These are phyloP conservation scores for Lupinus albus DNA, from an alignment of 306 rosid genomes.

Conservation along the genomic window DNA sequence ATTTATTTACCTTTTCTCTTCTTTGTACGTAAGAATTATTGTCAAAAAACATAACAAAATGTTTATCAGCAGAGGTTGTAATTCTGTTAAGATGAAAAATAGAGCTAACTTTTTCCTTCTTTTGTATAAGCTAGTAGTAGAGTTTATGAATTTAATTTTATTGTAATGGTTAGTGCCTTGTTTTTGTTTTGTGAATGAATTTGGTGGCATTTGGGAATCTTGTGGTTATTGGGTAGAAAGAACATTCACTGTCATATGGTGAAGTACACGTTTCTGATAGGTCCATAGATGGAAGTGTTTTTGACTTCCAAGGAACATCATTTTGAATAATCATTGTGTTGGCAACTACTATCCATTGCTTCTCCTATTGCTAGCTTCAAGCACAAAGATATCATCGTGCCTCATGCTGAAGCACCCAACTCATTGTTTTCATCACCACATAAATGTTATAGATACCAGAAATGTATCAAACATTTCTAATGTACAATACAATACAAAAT, in stretches of 20 bases:
- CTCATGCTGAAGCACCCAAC: too few species aligned
- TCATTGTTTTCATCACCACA: background rate
- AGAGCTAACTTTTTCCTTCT: constrained; percentile 29
- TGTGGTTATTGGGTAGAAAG: constrained; percentile 30
- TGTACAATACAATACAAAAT: too few species aligned
- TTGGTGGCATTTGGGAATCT: constrained; percentile 34
- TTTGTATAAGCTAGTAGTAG: background rate
- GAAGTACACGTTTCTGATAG: constrained; percentile 46
- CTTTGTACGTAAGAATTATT: constrained; percentile 57
- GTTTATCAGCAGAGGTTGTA: constrained; percentile 26
- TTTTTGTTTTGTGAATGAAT: background rate
- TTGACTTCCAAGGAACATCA: constrained; percentile 45
- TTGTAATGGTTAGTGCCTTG: constrained; percentile 23
- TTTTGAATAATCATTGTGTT: constrained; percentile 51
- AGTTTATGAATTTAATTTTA: constrained; percentile 1
- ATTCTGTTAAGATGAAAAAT: constrained; percentile 31
- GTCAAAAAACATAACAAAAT: constrained; percentile 23
- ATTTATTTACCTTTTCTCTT: constrained; percentile 40
- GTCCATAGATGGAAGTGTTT: constrained; percentile 36
- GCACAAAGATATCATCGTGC: constrained; percentile 15
- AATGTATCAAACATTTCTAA: too few species aligned
- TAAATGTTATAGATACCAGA: too few species aligned
- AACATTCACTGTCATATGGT: constrained; percentile 43
- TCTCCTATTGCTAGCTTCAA: constrained; percentile 20
- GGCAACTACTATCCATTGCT: constrained; percentile 39